Base-by-base conservation (phyloP, 2,329 filamentous ascomycete genomes). In the Coniochaeta prunicola region DNA sequence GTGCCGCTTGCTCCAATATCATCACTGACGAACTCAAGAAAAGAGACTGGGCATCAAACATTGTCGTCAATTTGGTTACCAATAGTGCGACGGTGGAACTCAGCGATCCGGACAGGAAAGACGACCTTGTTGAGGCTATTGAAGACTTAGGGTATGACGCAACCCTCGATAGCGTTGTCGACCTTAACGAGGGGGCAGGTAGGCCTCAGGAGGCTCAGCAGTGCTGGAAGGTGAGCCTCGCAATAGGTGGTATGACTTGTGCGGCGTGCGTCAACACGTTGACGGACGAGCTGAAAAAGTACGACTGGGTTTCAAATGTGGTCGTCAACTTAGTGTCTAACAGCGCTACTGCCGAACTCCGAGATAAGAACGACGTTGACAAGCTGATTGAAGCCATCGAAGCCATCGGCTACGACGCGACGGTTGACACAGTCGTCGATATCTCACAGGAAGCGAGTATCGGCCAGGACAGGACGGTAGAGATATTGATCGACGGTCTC, bases 211-310 rank as follows among this genome's bases (percentile, higher is more conserved):
- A 53, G 13, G 30, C 31, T 3, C 48, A 61, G 33, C 60, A 65
- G 48, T 61, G 65, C n/a, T 85, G 80, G 77, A 72, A 77, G 40
- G 81, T 77, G 2, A 79, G 74, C 0, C 62, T 86, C n/a, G 82
- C 85, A 21, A 79, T 92, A 42, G 83, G 80, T 30, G 88, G 88
- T 57, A 91, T 92, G 88, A 90, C 85, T 4, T 91, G 89, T 68
- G 83, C 85, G 15, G 80, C 86, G 13, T 92, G 89, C 66, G 79
- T 80, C 57, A 86, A 86, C 66, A 77, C 79, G 40, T 83, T 91
- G 64, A 85, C 81, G 13, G 73, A 80, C 7, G 81, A 82, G 62
- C 70, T 91, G 38, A 73, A 81, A 53, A 81, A 83, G 61, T 71
- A 79, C 24, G 76, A 81, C 5, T 87, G 81, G 76, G 75, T 91